Base-by-base conservation (phyloP, 176 grass and related monocot species). In the Carex kokanica region DNA sequence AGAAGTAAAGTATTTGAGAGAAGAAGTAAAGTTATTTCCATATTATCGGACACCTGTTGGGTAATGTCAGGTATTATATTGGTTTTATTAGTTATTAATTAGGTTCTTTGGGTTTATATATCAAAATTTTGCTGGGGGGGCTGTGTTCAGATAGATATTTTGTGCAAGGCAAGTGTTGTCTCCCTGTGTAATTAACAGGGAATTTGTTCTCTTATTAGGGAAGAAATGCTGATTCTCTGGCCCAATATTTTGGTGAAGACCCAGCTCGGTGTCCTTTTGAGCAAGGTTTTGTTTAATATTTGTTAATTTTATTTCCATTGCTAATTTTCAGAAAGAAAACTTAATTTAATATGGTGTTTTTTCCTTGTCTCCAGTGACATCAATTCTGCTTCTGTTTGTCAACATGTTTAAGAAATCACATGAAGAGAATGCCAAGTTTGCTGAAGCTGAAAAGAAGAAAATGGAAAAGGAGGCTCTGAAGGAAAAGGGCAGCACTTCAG, bases 211-310 rank as follows among this genome's bases (percentile, higher is more conserved):
- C 34, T 17, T 74, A 82, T 9, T 78, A 98, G 95, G 95, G 92
- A 88, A 93, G 95, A 85, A 98, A 90, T 82, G 95, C 95, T 78
- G 95, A 98, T 91, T 94, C 90, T 25, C 88, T 98, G 74, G 93
- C 95, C 55, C 95, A 98, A 74, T 98, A 98, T 98, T 98, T 98
- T 88, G 95, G 95, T 63, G 95, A 98, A 89, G 95, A 98, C 84
- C 95, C 95, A 87, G 89, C 95, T 23, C 95, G 95, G 43, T 98
- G 92, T 82, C 92, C 92, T 72, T 98, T 98, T 31, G 92, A 98
- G 82, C 95, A 98, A 93, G 95, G 92, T 98, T 77, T 82, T 58
- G 24, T 86, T 64, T 83, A 47, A 11, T 20, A 43, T 72, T 74
- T 7, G 38, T 72, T 57, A 20, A 55, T 57, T n/a, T 84, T 36